Evolutionary conservation across 78 protist genomes (phyloP), one percentile per base, ranked within the genome.

Genomic region (Dictyostelium purpureum): DNA sequence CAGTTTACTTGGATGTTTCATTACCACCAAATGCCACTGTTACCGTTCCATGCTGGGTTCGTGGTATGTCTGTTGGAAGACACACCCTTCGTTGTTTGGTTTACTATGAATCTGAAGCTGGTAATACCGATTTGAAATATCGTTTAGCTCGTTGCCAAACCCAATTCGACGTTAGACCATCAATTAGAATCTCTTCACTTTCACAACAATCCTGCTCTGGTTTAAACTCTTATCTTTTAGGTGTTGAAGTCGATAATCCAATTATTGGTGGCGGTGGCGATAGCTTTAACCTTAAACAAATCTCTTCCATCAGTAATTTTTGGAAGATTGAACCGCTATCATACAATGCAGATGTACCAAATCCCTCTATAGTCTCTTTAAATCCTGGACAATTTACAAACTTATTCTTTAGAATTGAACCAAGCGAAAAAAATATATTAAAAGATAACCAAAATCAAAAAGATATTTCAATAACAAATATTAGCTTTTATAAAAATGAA

Each of bases 81-180:
- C 69, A 85, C 19, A 52, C 45, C 4, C 28, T 85, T 4, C 69
- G 92, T 51, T 85, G 92, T 59, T 61, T 85, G 67, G 92, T 85
- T 18, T 85, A 85, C 38, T 85, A 85, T 61, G 92, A 85, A 59
- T 85, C 92, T 0, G 82, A 73, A 4, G 82, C 83, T 19, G 92
- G 82, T 7, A 85, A 85, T 21, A 56, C 77, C 37, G 92, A 85
- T 43, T 65, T 85, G 10, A 85, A 85, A 38, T 85, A 85, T 47
- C 80, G 92, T 73, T 57, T 85, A 4, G 92, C 92, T 6, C 26
- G 92, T 21, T 85, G 92, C 61, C 92, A 85, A 73, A 73, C 92
- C 16, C 75, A 85, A 42, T 85, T 85, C 18, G 92, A 85, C 14
- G 82, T 85, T 6, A 38, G 66, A 28, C 75, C 92, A 42, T 59